These are phyloP conservation scores for Beauveria varroae DNA, from an alignment of 2,329 filamentous ascomycete species.

Conservation along the genomic window DNA sequence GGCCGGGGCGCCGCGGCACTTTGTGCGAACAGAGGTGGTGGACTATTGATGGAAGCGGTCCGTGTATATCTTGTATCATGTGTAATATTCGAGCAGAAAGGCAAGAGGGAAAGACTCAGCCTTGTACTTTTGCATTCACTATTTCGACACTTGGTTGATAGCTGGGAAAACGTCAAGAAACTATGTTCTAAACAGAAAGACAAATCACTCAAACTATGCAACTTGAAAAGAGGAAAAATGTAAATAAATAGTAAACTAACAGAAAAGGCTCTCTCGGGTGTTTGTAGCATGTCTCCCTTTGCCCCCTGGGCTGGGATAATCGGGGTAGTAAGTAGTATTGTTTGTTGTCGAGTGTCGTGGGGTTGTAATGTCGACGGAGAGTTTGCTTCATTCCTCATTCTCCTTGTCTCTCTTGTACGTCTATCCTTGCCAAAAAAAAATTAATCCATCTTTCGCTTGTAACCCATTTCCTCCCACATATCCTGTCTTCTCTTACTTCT, in stretches of 20 bases:
- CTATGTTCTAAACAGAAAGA: background rate
- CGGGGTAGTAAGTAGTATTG: background rate
- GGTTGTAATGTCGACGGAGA: background rate
- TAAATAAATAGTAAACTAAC: slow-evolving; percentile 10
- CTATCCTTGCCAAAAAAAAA: slow-evolving; percentile 7
- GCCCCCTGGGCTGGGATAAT: background rate
- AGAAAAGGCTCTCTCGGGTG: slow-evolving; percentile 9
- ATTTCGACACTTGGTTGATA: background rate
- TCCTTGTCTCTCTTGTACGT: background rate
- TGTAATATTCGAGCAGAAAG: background rate
- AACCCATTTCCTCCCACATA: background rate
- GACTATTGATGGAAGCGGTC: background rate
- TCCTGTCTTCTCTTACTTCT: background rate
- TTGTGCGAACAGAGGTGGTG: slow-evolving; percentile 6
- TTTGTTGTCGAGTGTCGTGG: slow-evolving; percentile 5
- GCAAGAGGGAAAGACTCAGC: background rate
- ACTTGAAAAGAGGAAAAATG: background rate
- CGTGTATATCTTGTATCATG: background rate
- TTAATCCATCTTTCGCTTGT: slow-evolving; percentile 11
- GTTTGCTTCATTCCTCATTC: slow-evolving; percentile 4
- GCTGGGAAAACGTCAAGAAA: background rate
- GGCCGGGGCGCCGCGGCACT: background rate
- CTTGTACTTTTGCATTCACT: background rate
- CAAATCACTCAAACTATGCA: background rate
- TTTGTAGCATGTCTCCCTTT: background rate